A percentile compares a stretch with the other conserved stretches of the same genome.
Conservation (phyloP, 1,284 basidiomycete species). For the Leccinum olivaceoglutinosum region DNA sequence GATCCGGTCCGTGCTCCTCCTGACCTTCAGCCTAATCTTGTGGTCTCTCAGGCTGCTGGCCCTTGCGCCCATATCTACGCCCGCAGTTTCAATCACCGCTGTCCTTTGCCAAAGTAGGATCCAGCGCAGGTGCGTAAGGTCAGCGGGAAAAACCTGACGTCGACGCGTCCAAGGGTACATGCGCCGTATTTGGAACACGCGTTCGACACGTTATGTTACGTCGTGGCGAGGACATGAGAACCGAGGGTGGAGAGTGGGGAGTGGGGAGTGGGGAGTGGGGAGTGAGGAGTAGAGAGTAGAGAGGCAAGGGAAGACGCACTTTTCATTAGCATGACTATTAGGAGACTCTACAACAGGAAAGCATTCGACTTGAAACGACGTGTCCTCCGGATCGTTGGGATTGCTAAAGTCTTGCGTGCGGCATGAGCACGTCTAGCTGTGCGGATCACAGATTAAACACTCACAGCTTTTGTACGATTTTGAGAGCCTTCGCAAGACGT, state of each 20-base stretch:
- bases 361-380: slow-evolving; percentile 51
- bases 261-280: background rate
- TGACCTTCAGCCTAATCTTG: background rate
- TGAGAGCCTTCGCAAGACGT: slow-evolving; percentile 52
- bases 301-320: slow-evolving; percentile 27
- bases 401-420: slow-evolving; percentile 55
- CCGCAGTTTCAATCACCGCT: background rate
- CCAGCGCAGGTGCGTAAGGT: slow-evolving; percentile 9
- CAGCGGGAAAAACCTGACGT: slow-evolving; percentile 20
- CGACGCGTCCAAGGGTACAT: slow-evolving; percentile 25
- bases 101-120: background rate
- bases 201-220: slow-evolving; percentile 30
- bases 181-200: slow-evolving; percentile 16
- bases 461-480: slow-evolving; percentile 63
- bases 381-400: slow-evolving; percentile 51
- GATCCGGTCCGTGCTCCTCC: background rate
- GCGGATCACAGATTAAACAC: slow-evolving; percentile 23
- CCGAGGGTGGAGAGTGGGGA: background rate
- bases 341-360: slow-evolving; percentile 70
- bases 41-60: background rate
- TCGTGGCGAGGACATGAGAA: slow-evolving; percentile 3
- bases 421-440: background rate
- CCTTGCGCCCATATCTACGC: slow-evolving; percentile 6
- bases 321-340: slow-evolving; percentile 57
- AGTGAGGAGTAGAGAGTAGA: background rate